Conservation (phyloP, 768 basidiomycete genomes). For the Butyriboletus loyo region DNA sequence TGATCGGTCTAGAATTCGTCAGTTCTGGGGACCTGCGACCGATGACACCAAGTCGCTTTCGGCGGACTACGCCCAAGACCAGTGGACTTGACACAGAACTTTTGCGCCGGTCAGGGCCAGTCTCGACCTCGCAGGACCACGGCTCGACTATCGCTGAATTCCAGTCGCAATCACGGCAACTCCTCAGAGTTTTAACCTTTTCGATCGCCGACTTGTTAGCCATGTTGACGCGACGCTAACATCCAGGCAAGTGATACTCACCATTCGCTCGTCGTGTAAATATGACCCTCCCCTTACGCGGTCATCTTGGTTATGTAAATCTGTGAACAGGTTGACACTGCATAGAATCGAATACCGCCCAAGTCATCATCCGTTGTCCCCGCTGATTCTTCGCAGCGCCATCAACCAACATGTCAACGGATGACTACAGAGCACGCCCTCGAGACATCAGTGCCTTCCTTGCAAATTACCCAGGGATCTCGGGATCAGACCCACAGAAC, state of each 20-base stretch:
- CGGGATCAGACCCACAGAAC: constrained; percentile 3
- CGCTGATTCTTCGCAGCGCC: constrained; percentile 6
- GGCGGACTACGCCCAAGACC: too few species aligned
- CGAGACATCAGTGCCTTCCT: constrained; percentile 29
- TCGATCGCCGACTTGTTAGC: constrained; percentile 1
- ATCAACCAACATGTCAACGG: constrained; percentile 15
- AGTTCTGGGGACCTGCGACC: neutral
- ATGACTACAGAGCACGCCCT: constrained; percentile 3
- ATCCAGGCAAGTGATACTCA: constrained; percentile 1
- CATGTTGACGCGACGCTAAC: neutral
- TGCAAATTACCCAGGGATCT: constrained; percentile 18
- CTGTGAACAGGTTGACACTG: neutral
- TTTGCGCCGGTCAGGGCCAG: neutral
- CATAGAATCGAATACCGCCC: neutral
- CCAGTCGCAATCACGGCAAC: constrained; percentile 11
- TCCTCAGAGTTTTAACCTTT: constrained; percentile 22
- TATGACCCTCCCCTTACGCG: neutral
- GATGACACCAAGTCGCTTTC: neutral
- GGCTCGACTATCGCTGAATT: too few species aligned
- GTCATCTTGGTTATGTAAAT: neutral
- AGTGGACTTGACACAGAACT: neutral
- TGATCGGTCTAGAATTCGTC: constrained; percentile 4
- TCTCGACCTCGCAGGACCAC: neutral
- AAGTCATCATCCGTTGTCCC: constrained; percentile 9
- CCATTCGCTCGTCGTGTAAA: neutral